A percentile compares a stretch with the other conserved stretches of the same genome.
These are phyloP conservation scores for Yamadazyma endophytica DNA, from an alignment of 805 yeast species.

Conservation along the genomic window DNA sequence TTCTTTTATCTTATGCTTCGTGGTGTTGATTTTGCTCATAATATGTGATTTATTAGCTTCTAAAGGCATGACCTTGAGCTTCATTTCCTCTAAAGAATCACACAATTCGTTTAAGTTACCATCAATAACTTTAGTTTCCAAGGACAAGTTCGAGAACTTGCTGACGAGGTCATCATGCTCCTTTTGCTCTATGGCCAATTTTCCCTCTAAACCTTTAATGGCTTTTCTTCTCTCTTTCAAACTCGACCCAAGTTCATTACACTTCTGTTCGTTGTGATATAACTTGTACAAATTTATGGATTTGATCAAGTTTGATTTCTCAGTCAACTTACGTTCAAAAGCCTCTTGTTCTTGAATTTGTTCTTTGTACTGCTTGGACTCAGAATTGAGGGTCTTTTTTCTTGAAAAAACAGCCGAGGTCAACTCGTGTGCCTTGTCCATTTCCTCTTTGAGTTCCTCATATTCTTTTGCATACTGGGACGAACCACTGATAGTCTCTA, in stretches of 20 bases:
- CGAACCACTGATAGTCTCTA: constrained; percentile 86
- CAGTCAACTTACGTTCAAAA: constrained; percentile 52
- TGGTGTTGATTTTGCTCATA: constrained; percentile 41
- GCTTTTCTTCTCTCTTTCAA: constrained; percentile 32
- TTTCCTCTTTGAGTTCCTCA: constrained; percentile 57
- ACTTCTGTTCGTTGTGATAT: constrained; percentile 51
- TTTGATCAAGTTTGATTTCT: constrained; percentile 44
- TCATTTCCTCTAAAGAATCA: constrained; percentile 40
- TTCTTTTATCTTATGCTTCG: constrained; percentile 46
- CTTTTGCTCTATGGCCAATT: constrained; percentile 22
- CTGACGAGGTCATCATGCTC: constrained; percentile 24
- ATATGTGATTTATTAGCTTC: constrained; percentile 52
- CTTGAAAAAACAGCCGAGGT: constrained; percentile 63
- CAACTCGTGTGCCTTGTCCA: constrained; percentile 60
- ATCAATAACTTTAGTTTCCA: constrained; percentile 39
- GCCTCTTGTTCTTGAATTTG: constrained; percentile 69
- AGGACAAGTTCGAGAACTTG: constrained; percentile 44
- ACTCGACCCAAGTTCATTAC: constrained; percentile 28
- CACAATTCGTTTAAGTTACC: constrained; percentile 31
- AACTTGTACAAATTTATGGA: constrained; percentile 59
- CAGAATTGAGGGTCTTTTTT: constrained; percentile 67
- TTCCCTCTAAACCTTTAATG: constrained; percentile 29
- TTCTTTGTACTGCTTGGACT: constrained; percentile 71
- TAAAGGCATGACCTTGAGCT: constrained; percentile 56
- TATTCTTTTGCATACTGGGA: constrained; percentile 63